Conservation (phyloP, 192 early-diverging fungal genomes). For the Glomus cerebriforme region DNA sequence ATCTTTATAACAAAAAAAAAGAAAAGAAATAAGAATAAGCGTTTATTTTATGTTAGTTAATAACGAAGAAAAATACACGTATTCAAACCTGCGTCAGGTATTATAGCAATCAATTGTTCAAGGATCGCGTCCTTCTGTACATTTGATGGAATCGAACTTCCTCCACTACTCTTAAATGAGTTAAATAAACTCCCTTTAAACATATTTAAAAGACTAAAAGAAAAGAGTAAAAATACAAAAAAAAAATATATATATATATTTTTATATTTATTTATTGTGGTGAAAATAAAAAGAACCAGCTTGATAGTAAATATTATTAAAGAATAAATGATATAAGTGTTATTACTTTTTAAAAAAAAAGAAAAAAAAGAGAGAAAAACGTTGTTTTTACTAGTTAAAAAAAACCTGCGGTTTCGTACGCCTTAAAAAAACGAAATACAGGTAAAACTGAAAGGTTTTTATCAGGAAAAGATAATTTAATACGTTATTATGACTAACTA, state of each 20-base stretch:
- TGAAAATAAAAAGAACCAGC: no score
- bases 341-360: background rate
- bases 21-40: background rate
- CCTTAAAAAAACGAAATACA: background rate
- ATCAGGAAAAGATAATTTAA: background rate
- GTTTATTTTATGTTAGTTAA: no score
- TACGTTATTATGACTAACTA: background rate
- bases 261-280: no score
- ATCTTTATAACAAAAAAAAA: conserved; percentile 30
- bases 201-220: background rate
- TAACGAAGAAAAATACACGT: background rate
- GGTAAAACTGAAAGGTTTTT: background rate
- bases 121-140: conserved; percentile 9
- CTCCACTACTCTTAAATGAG: background rate
- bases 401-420: no score
- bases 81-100: conserved; percentile 31
- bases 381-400: background rate
- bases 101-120: conserved; percentile 22
- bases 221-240: no score
- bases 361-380: background rate
- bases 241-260: no score
- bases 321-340: background rate
- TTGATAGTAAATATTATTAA: background rate
- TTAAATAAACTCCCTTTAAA: conserved; percentile 6
- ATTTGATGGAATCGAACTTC: background rate